Evolutionary conservation across 2,329 filamentous ascomycete genomes (phyloP), one percentile per base, ranked within the genome.

Genomic region (Pestalotiopsis sp.): DNA sequence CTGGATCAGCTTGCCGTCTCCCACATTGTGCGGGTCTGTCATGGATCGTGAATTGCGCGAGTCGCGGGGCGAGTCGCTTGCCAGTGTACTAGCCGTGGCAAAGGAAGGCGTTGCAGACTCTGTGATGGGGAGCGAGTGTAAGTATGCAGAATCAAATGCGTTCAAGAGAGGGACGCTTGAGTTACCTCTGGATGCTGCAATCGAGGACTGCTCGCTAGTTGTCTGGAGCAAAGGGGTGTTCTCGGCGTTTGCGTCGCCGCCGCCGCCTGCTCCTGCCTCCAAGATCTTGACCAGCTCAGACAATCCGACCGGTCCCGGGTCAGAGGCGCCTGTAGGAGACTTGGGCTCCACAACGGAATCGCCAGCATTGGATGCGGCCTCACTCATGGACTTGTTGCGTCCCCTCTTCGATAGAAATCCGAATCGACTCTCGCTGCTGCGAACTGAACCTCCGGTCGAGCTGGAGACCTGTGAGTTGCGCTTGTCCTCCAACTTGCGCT

Each of bases 71-170:
- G 79, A 79, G 4, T 74, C 74, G 62, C 76, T 79, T 20, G 76
- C 78, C 11, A 80, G 78, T 7, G 78, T 78, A 13, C 76, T 78
- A 17, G 78, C 77, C 12, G 74, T 76, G 41, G 72, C 70, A 56
- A 75, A 72, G n/a, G 79, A 77, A 56, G 73, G 74, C 20, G 82
- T 79, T 23, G 84, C 85, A 4, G 85, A 86, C 65, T 84, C 85
- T 79, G 69, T 59, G 12, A n/a, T 52, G 45, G 17, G 45, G 6
- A 70, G 38, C 5, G 23, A 57, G 23, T 36, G 38, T 56, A 1
- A 66, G 45, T 27, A 20, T 14, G 13, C 12, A 31, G 4, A 4
- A 45, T 11, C 23, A n/a, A 17, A 25, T 38, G 4, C 6, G n/a
- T 49, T n/a, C 20, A 17, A 52, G 14, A 20, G n/a, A n/a, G 45